Conservation (phyloP, 495 filamentous ascomycete genomes). For the Neurospora sp. region DNA sequence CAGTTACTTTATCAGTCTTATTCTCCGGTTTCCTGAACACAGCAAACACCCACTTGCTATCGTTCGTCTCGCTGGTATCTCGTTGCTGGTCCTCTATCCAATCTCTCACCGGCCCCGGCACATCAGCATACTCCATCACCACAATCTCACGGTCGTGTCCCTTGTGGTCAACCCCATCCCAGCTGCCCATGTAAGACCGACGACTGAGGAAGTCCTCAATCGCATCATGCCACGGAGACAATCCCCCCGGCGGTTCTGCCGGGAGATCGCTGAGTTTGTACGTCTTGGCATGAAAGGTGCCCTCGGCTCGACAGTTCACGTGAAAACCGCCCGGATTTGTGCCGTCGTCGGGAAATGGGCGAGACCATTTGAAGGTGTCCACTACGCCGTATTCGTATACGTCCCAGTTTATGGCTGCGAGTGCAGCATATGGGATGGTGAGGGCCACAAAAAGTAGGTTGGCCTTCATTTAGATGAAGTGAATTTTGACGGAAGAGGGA, state of each 20-base stretch:
- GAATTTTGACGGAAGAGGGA: not conserved
- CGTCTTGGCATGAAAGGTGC: conserved; percentile 18
- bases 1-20: conserved; percentile 8
- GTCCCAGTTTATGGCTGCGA: conserved; percentile 23
- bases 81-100: conserved; percentile 26
- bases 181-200: conserved; percentile 17
- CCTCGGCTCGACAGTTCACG: conserved; percentile 16
- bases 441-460: conserved; percentile 1
- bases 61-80: conserved; percentile 3
- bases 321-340: conserved; percentile 19
- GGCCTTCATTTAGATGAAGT: conserved; percentile 1
- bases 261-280: conserved; percentile 22
- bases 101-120: conserved; percentile 12
- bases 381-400: conserved; percentile 21
- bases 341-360: conserved; percentile 24
- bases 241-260: conserved; percentile 8
- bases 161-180: conserved; percentile 27
- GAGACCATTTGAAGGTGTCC: conserved; percentile 20
- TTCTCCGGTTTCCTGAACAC: conserved; percentile 21
- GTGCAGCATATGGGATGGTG: not conserved
- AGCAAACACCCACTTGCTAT: conserved; percentile 17
- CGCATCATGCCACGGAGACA: conserved; percentile 17
- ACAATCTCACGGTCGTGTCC: conserved; percentile 20
- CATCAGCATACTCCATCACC: conserved; percentile 25
- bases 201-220: conserved; percentile 16